A percentile compares a stretch with the other conserved stretches of the same genome.
Conservation (phyloP, 2,329 filamentous ascomycete genomes). For the Meredithiella fracta region DNA sequence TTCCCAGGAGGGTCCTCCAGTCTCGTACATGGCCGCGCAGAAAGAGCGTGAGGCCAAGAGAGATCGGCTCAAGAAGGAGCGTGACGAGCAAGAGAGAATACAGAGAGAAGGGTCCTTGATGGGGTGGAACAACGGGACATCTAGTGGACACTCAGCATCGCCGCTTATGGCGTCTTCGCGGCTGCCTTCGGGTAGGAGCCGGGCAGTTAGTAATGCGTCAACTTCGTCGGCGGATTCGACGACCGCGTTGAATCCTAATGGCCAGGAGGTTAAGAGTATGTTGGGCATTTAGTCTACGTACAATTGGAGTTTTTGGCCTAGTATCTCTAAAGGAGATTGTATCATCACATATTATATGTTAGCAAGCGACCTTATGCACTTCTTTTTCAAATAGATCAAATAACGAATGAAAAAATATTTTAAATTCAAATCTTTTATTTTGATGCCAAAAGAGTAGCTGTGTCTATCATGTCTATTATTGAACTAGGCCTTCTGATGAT, state of each 20-base stretch:
- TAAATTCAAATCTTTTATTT: background rate
- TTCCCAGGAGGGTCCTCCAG: constrained; percentile 28
- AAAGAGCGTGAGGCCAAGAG: constrained; percentile 1
- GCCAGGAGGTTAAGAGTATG: constrained; percentile 43
- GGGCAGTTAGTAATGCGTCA: constrained; percentile 24
- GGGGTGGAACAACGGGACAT: background rate
- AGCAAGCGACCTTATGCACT: too few species aligned
- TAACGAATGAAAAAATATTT: too few species aligned
- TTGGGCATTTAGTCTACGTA: constrained; percentile 30
- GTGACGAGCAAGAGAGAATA: background rate
- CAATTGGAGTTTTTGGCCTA: too few species aligned
- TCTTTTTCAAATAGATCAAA: too few species aligned
- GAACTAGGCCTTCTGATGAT: background rate
- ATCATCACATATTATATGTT: too few species aligned
- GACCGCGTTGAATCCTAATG: constrained; percentile 30
- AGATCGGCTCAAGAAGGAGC: background rate
- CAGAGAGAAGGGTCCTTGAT: too few species aligned
- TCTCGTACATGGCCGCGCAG: constrained; percentile 20
- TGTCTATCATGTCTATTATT: too few species aligned
- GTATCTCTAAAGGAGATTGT: too few species aligned
- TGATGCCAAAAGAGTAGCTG: too few species aligned
- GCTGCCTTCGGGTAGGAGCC: constrained; percentile 15
- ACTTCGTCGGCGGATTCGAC: constrained; percentile 27
- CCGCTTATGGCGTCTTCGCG: constrained; percentile 11
- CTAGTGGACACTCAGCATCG: background rate